phyloP scores from a whole-genome alignment of 257 asterid genomes.

The Scutellaria minor region DNA sequence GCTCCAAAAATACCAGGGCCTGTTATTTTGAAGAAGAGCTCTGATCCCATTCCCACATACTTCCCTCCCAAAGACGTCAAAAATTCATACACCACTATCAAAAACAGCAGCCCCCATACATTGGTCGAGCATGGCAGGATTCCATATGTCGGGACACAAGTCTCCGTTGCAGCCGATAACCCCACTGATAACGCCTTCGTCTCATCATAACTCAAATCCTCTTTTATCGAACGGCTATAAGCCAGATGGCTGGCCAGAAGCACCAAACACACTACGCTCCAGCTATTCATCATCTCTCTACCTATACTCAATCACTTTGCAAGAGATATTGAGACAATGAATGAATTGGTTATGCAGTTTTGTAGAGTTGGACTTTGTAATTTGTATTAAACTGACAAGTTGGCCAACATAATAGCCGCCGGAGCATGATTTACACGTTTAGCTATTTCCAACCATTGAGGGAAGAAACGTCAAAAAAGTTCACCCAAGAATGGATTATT shows the following conservation, averaged over 20 bases:
- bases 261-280: slow-evolving; percentile 31
- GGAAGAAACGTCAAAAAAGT: no score
- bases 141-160: slow-evolving; percentile 59
- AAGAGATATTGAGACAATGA: neutral
- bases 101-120: slow-evolving; percentile 58
- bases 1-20: slow-evolving; percentile 70
- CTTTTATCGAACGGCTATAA: slow-evolving; percentile 46
- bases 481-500: no score
- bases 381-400: neutral
- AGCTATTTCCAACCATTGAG: no score
- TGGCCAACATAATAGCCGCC: slow-evolving; percentile 26
- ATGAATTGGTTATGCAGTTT: no score
- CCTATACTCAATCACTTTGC: neutral
- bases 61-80: slow-evolving; percentile 50
- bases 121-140: slow-evolving; percentile 64
- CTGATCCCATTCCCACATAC: slow-evolving; percentile 57
- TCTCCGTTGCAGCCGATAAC: slow-evolving; percentile 37
- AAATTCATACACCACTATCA: slow-evolving; percentile 54
- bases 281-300: slow-evolving; percentile 27
- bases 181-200: slow-evolving; percentile 26
- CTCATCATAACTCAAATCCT: slow-evolving; percentile 9
- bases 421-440: neutral
- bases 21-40: slow-evolving; percentile 50
- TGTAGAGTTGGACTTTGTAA: no score
- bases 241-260: slow-evolving; percentile 40